These are phyloP conservation scores for Candida boidinii DNA, from an alignment of 805 yeast species.

Conservation along the genomic window DNA sequence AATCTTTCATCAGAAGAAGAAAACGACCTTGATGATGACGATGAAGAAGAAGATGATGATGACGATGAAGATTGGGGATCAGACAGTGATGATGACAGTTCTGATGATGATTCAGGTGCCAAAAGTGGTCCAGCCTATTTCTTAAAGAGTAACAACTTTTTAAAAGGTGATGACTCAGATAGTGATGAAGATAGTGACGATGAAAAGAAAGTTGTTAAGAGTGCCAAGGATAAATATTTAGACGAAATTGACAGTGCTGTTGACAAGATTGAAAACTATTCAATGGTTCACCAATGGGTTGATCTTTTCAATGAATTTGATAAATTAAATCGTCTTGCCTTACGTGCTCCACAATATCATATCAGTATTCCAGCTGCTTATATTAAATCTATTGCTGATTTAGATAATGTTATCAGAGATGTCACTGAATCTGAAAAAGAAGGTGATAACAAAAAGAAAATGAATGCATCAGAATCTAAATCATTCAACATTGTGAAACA, in stretches of 20 bases:
- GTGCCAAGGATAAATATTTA: constrained; percentile 85
- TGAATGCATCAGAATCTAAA: constrained; percentile 75
- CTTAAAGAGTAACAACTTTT: constrained; percentile 40
- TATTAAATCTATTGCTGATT: constrained; percentile 57
- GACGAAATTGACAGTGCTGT: constrained; percentile 73
- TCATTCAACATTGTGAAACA: constrained; percentile 85
- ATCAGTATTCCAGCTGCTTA: constrained; percentile 63
- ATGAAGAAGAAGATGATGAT: constrained; percentile 31
- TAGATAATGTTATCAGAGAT: constrained; percentile 60
- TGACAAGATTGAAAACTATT: constrained; percentile 60
- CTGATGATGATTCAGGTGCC: constrained; percentile 30
- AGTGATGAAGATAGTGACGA: constrained; percentile 41
- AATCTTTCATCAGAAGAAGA: constrained; percentile 28
- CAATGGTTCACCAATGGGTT: constrained; percentile 72
- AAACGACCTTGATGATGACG: constrained; percentile 26
- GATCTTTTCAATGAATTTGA: constrained; percentile 71
- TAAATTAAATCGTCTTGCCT: constrained; percentile 55
- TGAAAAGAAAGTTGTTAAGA: constrained; percentile 78
- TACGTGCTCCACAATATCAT: constrained; percentile 71
- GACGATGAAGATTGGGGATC: constrained; percentile 35
- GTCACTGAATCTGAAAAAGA: constrained; percentile 37
- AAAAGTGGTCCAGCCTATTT: constrained; percentile 48
- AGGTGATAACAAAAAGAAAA: constrained; percentile 52
- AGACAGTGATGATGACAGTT: constrained; percentile 37
- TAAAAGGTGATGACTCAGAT: constrained; percentile 35